Conservation (phyloP, 441 rosid species). For the Populus tomentosa region DNA sequence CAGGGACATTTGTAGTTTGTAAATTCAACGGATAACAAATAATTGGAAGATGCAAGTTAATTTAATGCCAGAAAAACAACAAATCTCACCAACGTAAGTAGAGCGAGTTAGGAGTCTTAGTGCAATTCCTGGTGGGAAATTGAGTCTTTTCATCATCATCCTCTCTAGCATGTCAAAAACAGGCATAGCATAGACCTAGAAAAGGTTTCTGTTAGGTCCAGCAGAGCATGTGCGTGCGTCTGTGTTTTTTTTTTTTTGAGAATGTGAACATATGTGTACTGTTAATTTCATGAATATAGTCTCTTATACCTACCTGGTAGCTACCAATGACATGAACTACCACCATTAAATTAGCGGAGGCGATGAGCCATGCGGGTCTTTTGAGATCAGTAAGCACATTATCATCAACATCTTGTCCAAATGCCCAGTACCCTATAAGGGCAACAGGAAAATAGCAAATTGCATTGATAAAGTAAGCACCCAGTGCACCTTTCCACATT, state of each 20-base stretch:
- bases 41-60: neutral
- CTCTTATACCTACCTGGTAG: conserved; percentile 65
- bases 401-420: conserved; percentile 80
- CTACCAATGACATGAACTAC: conserved; percentile 93
- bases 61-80: neutral
- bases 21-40: neutral
- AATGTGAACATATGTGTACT: neutral
- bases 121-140: conserved; percentile 52
- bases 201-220: neutral
- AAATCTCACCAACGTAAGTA: conserved; percentile 69
- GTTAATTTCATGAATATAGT: neutral
- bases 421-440: conserved; percentile 82
- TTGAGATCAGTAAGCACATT: conserved; percentile 63
- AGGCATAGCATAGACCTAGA: conserved; percentile 88
- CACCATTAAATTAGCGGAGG: conserved; percentile 89
- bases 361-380: conserved; percentile 83
- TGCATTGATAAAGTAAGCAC: conserved; percentile 80
- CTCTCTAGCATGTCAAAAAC: conserved; percentile 74
- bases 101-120: conserved; percentile 67
- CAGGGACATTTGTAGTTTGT: neutral
- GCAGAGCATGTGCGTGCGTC: no score
- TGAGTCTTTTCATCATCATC: conserved; percentile 41
- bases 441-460: conserved; percentile 94
- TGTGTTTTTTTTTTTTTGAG: no score
- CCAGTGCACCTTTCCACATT: conserved; percentile 91